Evolutionary conservation across 2,329 filamentous ascomycete species (phyloP), one percentile per base, ranked within the genome.

Genomic region (Ceratocystis destructans): DNA sequence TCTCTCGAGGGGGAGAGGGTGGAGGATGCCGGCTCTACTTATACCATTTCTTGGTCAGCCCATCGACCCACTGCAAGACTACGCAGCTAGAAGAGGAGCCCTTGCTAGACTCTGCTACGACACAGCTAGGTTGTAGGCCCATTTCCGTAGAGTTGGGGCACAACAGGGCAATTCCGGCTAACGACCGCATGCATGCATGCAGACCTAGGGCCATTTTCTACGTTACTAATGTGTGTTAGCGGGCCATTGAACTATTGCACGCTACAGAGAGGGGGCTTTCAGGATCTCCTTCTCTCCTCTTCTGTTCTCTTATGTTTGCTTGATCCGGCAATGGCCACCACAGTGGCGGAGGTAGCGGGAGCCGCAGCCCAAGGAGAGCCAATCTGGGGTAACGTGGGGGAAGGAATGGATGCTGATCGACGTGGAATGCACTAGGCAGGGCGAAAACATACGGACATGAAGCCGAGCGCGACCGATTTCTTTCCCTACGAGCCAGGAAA

Each of bases 341-440:
- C 48, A 50, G 48, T 50, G 48, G 48, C 48, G 46, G 37, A 41
- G 37, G 37, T 41, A 41, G 37, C 37, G 37, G 48, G 17, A 20
- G 53, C 53, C 8, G 25, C 53, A 57, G 22, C 53, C 10, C 53
- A 12, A 57, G 53, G 22, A n/a, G 48, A 12, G 22, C 53, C 10
- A 57, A n/a, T 57, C 53, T 57, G 53, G 53, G 53, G 53, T 57
- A 57, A 31, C 53, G 53, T 31, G 53, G 53, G 53, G 53, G 17
- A 41, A 50, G 53, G 53, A 28, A 57, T 15, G 15, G 53, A 57
- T 57, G 25, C 20, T 57, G 28, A 57, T 57, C 10, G 28, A 28
- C 53, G 28, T 31, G 25, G 28, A 57, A 57, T 57, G 28, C 5
- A 33, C 53, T 57, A 22, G 53, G 53, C 53, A 31, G 17, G 22